These are phyloP conservation scores for Przewalskia tangutica DNA, from an alignment of 257 asterid genomes.

Conservation along the genomic window DNA sequence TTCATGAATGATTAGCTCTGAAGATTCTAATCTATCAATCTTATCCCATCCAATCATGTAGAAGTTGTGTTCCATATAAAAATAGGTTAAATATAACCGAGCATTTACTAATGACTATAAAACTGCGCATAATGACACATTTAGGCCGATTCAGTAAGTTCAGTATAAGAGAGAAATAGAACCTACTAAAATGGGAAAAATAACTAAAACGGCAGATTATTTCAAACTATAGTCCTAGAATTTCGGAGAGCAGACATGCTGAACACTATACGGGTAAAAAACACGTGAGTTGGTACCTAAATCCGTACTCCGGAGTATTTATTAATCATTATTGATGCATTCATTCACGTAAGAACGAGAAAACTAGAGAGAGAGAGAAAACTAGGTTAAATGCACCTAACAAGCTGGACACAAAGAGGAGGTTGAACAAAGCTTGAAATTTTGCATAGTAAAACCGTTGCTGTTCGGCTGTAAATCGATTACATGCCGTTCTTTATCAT, in stretches of 20 bases:
- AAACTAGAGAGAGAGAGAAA: background rate
- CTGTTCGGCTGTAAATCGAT: slow-evolving; percentile 17
- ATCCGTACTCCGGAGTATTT: background rate
- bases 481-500: slow-evolving; percentile 11
- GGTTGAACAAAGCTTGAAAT: slow-evolving; percentile 39
- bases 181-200: background rate
- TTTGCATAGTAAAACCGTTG: slow-evolving; percentile 30
- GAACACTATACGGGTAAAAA: background rate
- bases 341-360: background rate
- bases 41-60: slow-evolving; percentile 82
- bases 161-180: background rate
- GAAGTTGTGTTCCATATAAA: slow-evolving; percentile 39
- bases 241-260: background rate
- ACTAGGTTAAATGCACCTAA: background rate
- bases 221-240: background rate
- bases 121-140: background rate
- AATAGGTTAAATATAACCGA: background rate
- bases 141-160: background rate
- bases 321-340: background rate
- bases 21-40: slow-evolving; percentile 62
- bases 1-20: slow-evolving; percentile 56
- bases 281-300: background rate
- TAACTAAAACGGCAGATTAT: background rate
- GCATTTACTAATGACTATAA: background rate
- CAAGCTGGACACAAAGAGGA: background rate